Percentiles rank a stretch among this genome's conserved stretches.
phyloP scores from a whole-genome alignment of 768 basidiomycete species.

The Brasilioporus rufonigricans region DNA sequence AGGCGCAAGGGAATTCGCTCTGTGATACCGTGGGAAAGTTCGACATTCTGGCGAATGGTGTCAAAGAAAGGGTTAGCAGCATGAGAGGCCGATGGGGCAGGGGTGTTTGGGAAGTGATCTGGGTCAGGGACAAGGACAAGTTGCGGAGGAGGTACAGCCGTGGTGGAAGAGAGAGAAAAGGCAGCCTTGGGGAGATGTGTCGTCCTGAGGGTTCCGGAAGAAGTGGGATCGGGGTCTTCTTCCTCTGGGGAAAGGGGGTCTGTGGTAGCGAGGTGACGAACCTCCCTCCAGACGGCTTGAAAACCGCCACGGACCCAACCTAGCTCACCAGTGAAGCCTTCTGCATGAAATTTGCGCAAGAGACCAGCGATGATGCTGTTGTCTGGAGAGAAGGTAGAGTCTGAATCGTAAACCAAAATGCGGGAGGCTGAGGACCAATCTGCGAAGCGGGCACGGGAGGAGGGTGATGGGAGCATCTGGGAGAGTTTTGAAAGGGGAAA shows the following conservation, averaged over 20 bases:
- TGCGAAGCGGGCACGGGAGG: conserved; percentile 58
- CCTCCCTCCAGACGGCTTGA: conserved; percentile 59
- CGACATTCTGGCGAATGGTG: conserved; percentile 83
- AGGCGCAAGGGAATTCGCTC: conserved; percentile 79
- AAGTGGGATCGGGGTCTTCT: conserved; percentile 42
- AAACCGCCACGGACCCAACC: conserved; percentile 85
- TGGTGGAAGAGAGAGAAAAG: conserved; percentile 52
- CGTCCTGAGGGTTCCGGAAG: conserved; percentile 43
- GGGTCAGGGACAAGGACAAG: conserved; percentile 3
- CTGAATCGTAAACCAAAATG: conserved; percentile 86
- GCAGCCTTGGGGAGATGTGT: conserved; percentile 62
- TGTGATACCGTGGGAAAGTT: conserved; percentile 70
- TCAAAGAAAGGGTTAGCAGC: conserved; percentile 89
- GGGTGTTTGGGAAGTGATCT: conserved; percentile 11
- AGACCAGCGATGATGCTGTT: conserved; percentile 70
- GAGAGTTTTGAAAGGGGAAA: conserved; percentile 78
- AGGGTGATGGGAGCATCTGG: conserved; percentile 70
- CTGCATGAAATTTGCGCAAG: conserved; percentile 68
- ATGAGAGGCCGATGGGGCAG: conserved; percentile 24
- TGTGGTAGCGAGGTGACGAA: conserved; percentile 51
- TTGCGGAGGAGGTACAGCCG: conserved; percentile 19
- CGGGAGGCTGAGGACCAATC: conserved; percentile 54
- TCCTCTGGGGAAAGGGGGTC: conserved; percentile 47
- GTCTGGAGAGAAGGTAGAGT: conserved; percentile 58
- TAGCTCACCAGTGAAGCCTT: conserved; percentile 60